These are phyloP conservation scores for Dactylellina parvicollis DNA, from an alignment of 2,329 filamentous ascomycete species.

Conservation along the genomic window DNA sequence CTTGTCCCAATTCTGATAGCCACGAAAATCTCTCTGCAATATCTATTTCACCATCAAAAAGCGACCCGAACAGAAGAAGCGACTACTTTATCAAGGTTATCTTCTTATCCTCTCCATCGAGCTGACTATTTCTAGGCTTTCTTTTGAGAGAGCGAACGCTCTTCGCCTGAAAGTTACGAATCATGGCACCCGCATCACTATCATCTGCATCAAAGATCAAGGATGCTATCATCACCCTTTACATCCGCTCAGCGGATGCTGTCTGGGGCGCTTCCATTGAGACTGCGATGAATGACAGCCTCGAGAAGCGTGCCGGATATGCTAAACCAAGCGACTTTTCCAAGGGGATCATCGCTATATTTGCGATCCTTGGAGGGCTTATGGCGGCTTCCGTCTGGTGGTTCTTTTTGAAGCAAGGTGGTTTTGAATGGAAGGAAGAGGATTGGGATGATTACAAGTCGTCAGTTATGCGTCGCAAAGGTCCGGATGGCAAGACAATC, in stretches of 20 bases:
- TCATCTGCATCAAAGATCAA: slow-evolving; percentile 26
- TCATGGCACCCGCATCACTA: slow-evolving; percentile 37
- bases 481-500: slow-evolving; percentile 67
- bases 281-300: slow-evolving; percentile 23
- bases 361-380: slow-evolving; percentile 80
- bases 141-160: slow-evolving; percentile 24
- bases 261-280: slow-evolving; percentile 14
- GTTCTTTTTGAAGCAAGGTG: slow-evolving; percentile 99
- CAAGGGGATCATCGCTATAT: slow-evolving; percentile 80
- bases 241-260: slow-evolving; percentile 34
- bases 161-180: slow-evolving; percentile 19
- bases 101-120: slow-evolving; percentile 1
- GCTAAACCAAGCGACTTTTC: slow-evolving; percentile 55
- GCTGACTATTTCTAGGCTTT: slow-evolving; percentile 38
- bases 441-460: slow-evolving; percentile 99
- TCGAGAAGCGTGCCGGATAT: slow-evolving; percentile 49
- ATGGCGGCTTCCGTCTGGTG: slow-evolving; percentile 83
- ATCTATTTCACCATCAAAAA: background rate
- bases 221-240: slow-evolving; percentile 31
- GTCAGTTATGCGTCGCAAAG: slow-evolving; percentile 79
- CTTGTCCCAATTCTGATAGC: too few species aligned
- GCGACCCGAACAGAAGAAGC: background rate
- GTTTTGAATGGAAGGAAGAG: slow-evolving; percentile 82
- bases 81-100: slow-evolving; percentile 3
- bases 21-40: too few species aligned